A percentile compares a stretch with the other conserved stretches of the same genome.
These are phyloP conservation scores for Colletotrichum noveboracense DNA, from an alignment of 2,329 filamentous ascomycete species.

Conservation along the genomic window DNA sequence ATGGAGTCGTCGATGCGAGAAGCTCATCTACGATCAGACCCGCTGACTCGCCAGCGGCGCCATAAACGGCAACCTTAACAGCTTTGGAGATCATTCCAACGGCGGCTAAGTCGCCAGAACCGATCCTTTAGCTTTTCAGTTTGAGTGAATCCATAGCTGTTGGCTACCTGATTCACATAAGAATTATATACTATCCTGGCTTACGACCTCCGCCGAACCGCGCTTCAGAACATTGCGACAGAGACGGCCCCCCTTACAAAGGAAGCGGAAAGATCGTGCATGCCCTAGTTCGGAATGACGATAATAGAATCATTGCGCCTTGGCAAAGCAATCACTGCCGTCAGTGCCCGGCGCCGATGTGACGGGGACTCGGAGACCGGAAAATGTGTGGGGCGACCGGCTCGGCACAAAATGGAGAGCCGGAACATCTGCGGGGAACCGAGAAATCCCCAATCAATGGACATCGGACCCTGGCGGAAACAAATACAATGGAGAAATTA, in stretches of 20 bases:
- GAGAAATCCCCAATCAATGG: background rate
- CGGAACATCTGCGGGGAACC: background rate
- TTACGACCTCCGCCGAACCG: background rate
- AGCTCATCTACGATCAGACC: background rate
- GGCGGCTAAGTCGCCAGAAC: accelerated
- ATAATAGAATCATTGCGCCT: background rate
- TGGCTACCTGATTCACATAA: background rate
- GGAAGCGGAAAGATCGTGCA: accelerated
- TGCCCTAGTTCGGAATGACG: background rate
- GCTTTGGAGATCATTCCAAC: background rate
- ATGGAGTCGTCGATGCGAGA: background rate
- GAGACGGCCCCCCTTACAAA: background rate
- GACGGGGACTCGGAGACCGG: background rate
- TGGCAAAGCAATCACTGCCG: accelerated
- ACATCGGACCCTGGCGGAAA: background rate
- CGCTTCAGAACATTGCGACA: background rate
- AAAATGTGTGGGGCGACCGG: background rate
- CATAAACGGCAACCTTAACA: background rate
- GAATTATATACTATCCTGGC: background rate
- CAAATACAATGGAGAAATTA: background rate
- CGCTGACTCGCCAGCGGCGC: background rate
- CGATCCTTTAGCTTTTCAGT: background rate
- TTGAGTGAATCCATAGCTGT: background rate
- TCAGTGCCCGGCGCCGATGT: background rate
- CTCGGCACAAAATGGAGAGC: background rate